These are phyloP conservation scores for Ambrosia artemisiifolia DNA, from an alignment of 129 eudicot genomes.

Conservation along the genomic window DNA sequence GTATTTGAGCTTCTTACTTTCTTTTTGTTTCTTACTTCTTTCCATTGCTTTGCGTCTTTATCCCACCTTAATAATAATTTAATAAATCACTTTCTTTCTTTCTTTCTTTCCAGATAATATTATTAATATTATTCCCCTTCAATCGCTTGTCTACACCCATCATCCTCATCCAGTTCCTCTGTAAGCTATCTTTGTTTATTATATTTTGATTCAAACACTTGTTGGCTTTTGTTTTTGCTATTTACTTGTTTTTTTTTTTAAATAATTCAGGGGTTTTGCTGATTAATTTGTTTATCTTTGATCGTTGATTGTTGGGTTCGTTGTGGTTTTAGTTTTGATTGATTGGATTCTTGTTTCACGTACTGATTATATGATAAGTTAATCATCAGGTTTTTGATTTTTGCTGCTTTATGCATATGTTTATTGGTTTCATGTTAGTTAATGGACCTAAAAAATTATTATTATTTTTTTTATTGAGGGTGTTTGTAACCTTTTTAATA, in stretches of 20 bases:
- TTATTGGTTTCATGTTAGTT: neutral
- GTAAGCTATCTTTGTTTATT: slow-evolving; percentile 4
- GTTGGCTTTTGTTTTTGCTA: neutral
- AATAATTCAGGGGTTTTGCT: neutral
- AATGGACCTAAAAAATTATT: neutral
- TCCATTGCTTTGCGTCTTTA: slow-evolving; percentile 30
- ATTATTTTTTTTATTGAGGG: neutral
- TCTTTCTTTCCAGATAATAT: neutral
- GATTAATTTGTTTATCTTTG: neutral
- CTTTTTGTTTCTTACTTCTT: slow-evolving; percentile 19
- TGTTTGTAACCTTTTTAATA: neutral
- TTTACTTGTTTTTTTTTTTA: neutral
- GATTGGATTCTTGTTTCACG: slow-evolving; percentile 7
- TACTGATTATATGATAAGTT: neutral
- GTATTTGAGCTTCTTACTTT: slow-evolving; percentile 22
- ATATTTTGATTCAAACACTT: neutral
- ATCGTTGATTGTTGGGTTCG: no score
- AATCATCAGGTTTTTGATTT: neutral
- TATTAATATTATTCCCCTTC: neutral
- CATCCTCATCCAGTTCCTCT: slow-evolving; percentile 11
- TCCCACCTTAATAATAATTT: neutral
- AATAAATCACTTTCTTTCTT: no score
- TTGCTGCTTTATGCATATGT: no score
- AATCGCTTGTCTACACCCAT: neutral
- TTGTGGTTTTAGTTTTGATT: no score